Evolutionary conservation across 345 rosid genomes (phyloP).

Genomic region (Luvunga scandens): DNA sequence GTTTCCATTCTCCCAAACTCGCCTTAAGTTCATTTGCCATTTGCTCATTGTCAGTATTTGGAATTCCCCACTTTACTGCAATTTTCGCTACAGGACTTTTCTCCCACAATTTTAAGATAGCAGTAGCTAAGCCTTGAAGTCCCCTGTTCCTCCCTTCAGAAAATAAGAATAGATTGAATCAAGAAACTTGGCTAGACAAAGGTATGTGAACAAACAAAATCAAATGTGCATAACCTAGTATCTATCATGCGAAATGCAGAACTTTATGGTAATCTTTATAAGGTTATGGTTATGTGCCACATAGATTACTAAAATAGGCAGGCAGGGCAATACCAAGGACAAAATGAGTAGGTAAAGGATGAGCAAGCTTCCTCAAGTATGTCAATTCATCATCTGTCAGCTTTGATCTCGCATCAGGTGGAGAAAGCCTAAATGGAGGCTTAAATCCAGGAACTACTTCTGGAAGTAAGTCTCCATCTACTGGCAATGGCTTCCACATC

Average conservation of each 20-base stretch:
- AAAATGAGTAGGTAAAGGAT: slow-evolving; percentile 72
- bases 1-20: slow-evolving; percentile 6
- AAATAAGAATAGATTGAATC: slow-evolving; percentile 16
- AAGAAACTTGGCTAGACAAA: slow-evolving; percentile 11
- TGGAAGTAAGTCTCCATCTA: slow-evolving; percentile 84
- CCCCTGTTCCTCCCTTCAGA: slow-evolving; percentile 67
- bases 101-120: slow-evolving; percentile 79
- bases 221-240: not conserved
- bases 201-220: slow-evolving; percentile 6
- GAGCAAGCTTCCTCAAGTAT: slow-evolving; percentile 72
- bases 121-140: slow-evolving; percentile 84
- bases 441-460: slow-evolving; percentile 61
- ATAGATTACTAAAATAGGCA: not conserved
- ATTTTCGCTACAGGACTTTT: slow-evolving; percentile 70
- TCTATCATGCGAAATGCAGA: not conserved
- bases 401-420: slow-evolving; percentile 50
- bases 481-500: slow-evolving; percentile 87
- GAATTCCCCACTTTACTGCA: slow-evolving; percentile 83
- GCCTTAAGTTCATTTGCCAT: slow-evolving; percentile 86
- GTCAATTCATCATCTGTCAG: slow-evolving; percentile 61
- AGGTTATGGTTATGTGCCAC: not conserved
- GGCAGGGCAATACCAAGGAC: slow-evolving; percentile 60
- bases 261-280: not conserved
- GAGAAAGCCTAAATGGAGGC: slow-evolving; percentile 65
- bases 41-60: slow-evolving; percentile 67